phyloP scores from a whole-genome alignment of 495 filamentous ascomycete species.

The Xylaria acuta region DNA sequence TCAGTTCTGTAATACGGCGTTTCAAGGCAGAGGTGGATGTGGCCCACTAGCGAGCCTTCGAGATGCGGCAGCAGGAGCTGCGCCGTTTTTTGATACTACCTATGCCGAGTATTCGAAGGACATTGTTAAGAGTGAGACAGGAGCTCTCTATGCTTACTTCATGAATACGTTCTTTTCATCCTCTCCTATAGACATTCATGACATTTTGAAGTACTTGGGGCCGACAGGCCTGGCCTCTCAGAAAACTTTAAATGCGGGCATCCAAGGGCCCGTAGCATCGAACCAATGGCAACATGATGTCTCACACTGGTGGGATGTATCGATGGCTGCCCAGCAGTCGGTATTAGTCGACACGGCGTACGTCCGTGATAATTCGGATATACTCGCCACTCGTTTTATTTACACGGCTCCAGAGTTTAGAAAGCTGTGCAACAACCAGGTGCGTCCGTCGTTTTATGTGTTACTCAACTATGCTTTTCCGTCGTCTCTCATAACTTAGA shows the following conservation, averaged over 20 bases:
- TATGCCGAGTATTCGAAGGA: not conserved
- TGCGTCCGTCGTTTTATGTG: too few relatives aligned
- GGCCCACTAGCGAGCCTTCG: conserved; percentile 15
- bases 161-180: not conserved
- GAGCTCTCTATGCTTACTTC: not conserved
- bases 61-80: conserved; percentile 14
- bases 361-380: not conserved
- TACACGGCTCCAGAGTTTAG: conserved; percentile 6
- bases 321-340: conserved; percentile 17
- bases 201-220: not conserved
- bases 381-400: not conserved
- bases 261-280: conserved; percentile 12
- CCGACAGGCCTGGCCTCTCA: conserved; percentile 12
- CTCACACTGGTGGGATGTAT: conserved; percentile 15
- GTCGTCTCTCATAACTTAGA: not conserved
- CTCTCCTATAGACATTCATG: not conserved
- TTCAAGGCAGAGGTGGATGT: conserved; percentile 1
- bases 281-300: conserved; percentile 32
- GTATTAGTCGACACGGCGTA: not conserved
- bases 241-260: not conserved
- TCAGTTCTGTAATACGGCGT: conserved; percentile 30
- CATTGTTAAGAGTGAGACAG: not conserved
- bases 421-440: conserved; percentile 29
- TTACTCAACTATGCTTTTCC: too few relatives aligned
- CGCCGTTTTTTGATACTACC: not conserved